Percentiles rank a stretch among this genome's conserved stretches.
Evolutionary conservation across 768 basidiomycete genomes (phyloP).

Genomic region (Brasilioporus rufonigricans): DNA sequence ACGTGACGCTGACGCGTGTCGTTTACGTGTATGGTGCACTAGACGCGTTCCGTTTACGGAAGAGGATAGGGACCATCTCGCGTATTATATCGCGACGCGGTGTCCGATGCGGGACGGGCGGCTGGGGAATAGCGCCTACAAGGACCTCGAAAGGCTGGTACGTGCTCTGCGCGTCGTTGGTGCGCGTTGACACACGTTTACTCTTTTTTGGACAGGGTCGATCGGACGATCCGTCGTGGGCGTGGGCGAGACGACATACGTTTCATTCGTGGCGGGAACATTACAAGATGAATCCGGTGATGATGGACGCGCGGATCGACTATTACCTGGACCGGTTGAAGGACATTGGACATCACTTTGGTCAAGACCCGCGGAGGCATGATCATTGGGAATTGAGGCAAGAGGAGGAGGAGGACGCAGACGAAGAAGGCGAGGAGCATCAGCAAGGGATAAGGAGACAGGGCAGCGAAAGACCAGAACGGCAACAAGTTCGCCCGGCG

Average conservation of each 20-base stretch:
- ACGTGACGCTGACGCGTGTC: no score
- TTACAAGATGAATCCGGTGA: slow-evolving; percentile 44
- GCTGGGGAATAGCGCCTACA: slow-evolving; percentile 47
- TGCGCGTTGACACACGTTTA: background rate
- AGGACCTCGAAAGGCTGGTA: slow-evolving; percentile 48
- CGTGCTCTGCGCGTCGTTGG: slow-evolving; percentile 9
- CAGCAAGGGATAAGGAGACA: background rate
- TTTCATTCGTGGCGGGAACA: slow-evolving; percentile 64
- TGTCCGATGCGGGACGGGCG: slow-evolving; percentile 45
- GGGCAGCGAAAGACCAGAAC: background rate
- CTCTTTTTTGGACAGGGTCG: slow-evolving; percentile 14
- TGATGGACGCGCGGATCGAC: slow-evolving; percentile 44
- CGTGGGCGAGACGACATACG: slow-evolving; percentile 43
- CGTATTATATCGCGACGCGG: slow-evolving; percentile 48
- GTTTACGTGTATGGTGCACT: background rate
- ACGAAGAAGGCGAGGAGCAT: slow-evolving; percentile 6
- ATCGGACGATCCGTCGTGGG: slow-evolving; percentile 37
- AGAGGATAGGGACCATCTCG: slow-evolving; percentile 42
- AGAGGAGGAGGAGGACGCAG: slow-evolving; percentile 13
- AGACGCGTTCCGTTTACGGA: slow-evolving; percentile 34
- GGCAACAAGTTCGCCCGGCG: background rate
- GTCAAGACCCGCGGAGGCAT: slow-evolving; percentile 26
- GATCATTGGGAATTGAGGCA: background rate
- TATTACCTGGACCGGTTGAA: slow-evolving; percentile 22
- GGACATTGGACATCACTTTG: slow-evolving; percentile 16